Evolutionary conservation across 129 eudicot genomes (phyloP).

Genomic region (Solidago caesia): DNA sequence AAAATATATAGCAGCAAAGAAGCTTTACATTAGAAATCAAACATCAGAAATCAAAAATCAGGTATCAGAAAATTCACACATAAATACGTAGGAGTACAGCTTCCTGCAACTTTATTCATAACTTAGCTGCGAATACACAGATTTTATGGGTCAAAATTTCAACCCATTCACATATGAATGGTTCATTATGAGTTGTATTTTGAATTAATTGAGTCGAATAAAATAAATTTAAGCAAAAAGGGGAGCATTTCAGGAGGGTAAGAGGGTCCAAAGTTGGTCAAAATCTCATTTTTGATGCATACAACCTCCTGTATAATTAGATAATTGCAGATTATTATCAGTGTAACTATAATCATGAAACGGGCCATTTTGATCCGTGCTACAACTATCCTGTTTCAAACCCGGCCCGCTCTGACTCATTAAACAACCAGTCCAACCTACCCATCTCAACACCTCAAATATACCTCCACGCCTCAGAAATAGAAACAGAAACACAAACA

Average conservation of each 20-base stretch:
- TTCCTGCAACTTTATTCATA: neutral
- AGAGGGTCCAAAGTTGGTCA: neutral
- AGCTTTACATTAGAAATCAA: neutral
- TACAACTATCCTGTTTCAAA: neutral
- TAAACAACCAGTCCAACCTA: neutral
- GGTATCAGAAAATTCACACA: neutral
- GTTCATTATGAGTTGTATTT: neutral
- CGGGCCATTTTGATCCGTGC: neutral
- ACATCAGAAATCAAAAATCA: too few species aligned
- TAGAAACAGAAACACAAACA: neutral
- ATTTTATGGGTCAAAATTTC: neutral
- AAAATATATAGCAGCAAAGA: neutral
- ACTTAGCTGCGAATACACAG: neutral
- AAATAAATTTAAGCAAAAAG: neutral
- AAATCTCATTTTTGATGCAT: neutral
- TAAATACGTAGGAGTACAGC: neutral
- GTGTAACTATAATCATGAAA: neutral
- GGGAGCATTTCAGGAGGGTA: neutral
- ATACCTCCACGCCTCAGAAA: neutral
- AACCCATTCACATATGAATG: neutral
- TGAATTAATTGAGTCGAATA: neutral
- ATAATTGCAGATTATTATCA: neutral
- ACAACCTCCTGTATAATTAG: neutral
- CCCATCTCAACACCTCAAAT: neutral
- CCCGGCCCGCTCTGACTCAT: neutral